Evolutionary conservation across 2,329 filamentous ascomycete genomes (phyloP).

Genomic region (Blastomyces parvus): DNA sequence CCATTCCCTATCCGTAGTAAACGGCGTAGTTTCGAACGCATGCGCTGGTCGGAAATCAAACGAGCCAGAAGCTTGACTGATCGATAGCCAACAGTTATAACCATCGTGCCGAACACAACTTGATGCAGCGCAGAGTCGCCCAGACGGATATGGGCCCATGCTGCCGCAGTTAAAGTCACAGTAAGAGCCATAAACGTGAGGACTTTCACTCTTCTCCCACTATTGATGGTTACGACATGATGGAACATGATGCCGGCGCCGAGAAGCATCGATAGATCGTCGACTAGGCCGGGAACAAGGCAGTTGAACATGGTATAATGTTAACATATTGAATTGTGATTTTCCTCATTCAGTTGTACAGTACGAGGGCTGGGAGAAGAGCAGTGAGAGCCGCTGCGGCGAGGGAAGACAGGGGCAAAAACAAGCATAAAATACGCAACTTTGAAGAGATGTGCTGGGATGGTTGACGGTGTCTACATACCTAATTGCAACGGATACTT

Average conservation of each 20-base stretch:
- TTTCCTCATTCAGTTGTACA: background rate
- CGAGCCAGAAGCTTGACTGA: constrained; percentile 9
- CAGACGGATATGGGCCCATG: constrained; percentile 13
- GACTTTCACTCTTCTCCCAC: background rate
- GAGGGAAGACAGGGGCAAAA: too few relatives aligned
- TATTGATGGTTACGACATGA: constrained; percentile 13
- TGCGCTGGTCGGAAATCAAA: constrained; percentile 8
- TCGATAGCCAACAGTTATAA: constrained; percentile 10
- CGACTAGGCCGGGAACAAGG: constrained; percentile 6
- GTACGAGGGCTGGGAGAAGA: background rate
- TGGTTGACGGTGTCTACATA: background rate
- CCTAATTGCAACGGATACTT: constrained; percentile 18
- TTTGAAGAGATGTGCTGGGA: background rate
- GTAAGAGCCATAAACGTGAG: constrained; percentile 9
- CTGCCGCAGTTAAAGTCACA: constrained; percentile 6
- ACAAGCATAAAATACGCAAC: background rate
- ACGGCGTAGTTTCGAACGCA: constrained; percentile 10
- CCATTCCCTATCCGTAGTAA: constrained; percentile 8
- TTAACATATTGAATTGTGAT: background rate
- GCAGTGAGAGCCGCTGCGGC: background rate
- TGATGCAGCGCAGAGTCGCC: constrained; percentile 13
- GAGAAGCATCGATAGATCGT: constrained; percentile 14
- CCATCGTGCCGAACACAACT: constrained; percentile 13
- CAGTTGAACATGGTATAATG: background rate
- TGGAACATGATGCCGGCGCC: constrained; percentile 14